phyloP scores from a whole-genome alignment of 2,329 filamentous ascomycete genomes.

The Stagonosporopsis cucurbitacearum region DNA sequence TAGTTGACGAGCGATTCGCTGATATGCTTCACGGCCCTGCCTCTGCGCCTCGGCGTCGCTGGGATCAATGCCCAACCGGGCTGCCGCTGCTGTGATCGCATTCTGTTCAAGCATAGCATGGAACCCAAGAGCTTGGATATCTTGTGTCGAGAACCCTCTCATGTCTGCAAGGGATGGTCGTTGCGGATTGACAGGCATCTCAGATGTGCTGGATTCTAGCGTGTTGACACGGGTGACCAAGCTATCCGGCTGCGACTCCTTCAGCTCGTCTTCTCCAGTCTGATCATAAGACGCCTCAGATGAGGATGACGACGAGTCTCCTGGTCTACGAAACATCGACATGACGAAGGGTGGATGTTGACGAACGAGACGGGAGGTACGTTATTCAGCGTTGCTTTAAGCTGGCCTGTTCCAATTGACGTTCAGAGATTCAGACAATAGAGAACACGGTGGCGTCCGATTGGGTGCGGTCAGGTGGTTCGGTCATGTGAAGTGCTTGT shows the following conservation, averaged over 20 bases:
- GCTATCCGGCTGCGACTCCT: constrained; percentile 22
- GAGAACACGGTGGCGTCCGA: background rate
- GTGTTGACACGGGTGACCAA: constrained; percentile 40
- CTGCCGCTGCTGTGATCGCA: constrained; percentile 49
- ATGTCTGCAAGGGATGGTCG: constrained; percentile 22
- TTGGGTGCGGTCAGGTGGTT: background rate
- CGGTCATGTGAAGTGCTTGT: background rate
- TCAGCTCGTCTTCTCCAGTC: constrained; percentile 30
- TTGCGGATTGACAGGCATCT: constrained; percentile 15
- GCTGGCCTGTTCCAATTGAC: background rate
- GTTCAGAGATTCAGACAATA: background rate
- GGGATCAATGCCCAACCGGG: constrained; percentile 41
- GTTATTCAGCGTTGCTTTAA: background rate
- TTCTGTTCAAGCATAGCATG: constrained; percentile 56
- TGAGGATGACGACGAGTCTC: constrained; percentile 41
- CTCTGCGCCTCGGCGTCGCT: constrained; percentile 48
- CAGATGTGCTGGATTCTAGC: constrained; percentile 32
- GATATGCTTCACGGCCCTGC: constrained; percentile 49
- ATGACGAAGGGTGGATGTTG: constrained; percentile 15
- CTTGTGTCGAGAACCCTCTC: constrained; percentile 32
- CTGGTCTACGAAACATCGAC: constrained; percentile 46
- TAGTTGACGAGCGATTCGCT: constrained; percentile 46
- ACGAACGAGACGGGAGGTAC: background rate
- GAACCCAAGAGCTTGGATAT: constrained; percentile 49
- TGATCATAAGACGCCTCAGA: constrained; percentile 30